Percentiles rank a stretch among this genome's conserved stretches.
phyloP scores from a whole-genome alignment of 2,329 filamentous ascomycete genomes.

The Alternaria sp. region DNA sequence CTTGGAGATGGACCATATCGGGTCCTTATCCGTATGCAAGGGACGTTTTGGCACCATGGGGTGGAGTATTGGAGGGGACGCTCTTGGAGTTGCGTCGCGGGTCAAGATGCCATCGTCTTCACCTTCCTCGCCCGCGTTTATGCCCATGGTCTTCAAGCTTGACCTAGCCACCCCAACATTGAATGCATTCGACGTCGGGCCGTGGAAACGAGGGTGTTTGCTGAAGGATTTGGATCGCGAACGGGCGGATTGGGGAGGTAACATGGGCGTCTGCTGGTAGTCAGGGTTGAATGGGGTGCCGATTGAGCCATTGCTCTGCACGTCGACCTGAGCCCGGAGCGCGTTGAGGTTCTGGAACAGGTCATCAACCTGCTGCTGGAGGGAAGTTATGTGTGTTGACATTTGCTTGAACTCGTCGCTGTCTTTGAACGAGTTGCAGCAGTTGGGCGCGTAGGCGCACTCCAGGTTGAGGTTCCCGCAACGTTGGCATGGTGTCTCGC shows the following conservation, averaged over 20 bases:
- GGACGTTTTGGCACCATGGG: conserved; percentile 21
- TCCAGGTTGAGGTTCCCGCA: conserved; percentile 71
- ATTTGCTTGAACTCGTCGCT: conserved; percentile 85
- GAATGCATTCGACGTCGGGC: conserved; percentile 85
- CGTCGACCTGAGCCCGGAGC: conserved; percentile 64
- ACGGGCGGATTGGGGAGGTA: conserved; percentile 51
- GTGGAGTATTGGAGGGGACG: conserved; percentile 51
- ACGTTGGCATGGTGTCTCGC: conserved; percentile 70
- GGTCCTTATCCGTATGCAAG: conserved; percentile 69
- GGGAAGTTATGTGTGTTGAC: conserved; percentile 73
- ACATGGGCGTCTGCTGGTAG: conserved; percentile 46
- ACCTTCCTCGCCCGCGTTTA: conserved; percentile 69
- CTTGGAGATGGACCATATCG: conserved; percentile 79
- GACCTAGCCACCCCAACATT: conserved; percentile 87
- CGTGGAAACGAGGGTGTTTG: conserved; percentile 75
- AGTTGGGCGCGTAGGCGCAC: conserved; percentile 72
- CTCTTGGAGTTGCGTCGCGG: conserved; percentile 62
- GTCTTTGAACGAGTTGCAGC: conserved; percentile 86
- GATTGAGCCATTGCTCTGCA: conserved; percentile 39
- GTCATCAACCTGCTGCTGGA: conserved; percentile 86
- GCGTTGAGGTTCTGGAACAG: conserved; percentile 77
- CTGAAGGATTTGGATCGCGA: conserved; percentile 44
- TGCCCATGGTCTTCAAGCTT: conserved; percentile 89
- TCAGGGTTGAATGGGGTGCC: conserved; percentile 45
- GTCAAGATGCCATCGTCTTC: conserved; percentile 67